These are phyloP conservation scores for Phytophthora hibernalis DNA, from an alignment of 352 stramenopile genomes.

Conservation along the genomic window DNA sequence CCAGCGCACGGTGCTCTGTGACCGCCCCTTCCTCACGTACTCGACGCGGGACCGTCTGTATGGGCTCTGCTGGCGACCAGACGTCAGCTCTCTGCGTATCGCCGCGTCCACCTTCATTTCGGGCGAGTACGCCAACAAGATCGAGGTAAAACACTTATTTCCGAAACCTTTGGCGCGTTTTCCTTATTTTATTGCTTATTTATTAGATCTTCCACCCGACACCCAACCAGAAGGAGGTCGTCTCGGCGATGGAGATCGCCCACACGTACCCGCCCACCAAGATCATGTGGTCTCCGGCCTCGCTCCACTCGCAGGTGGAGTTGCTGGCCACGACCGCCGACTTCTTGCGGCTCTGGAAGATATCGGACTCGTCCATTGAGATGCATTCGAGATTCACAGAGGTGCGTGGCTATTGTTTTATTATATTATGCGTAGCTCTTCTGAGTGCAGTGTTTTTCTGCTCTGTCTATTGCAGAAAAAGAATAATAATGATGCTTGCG, in stretches of 20 bases:
- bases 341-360: conserved; percentile 85
- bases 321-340: conserved; percentile 85
- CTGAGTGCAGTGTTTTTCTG: conserved; percentile 7
- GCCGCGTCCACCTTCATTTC: conserved; percentile 82
- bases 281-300: conserved; percentile 86
- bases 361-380: conserved; percentile 79
- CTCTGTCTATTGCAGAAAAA: conserved; percentile 32
- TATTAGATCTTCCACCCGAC: conserved; percentile 72
- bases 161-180: neutral
- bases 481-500: conserved; percentile 90
- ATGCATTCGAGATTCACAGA: conserved; percentile 77
- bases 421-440: neutral
- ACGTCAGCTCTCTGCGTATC: conserved; percentile 66
- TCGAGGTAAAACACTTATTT: conserved; percentile 63
- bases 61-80: conserved; percentile 78
- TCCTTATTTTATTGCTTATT: conserved; percentile 10
- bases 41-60: conserved; percentile 69
- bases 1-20: conserved; percentile 38
- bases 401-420: conserved; percentile 31
- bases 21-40: conserved; percentile 79
- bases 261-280: conserved; percentile 90
- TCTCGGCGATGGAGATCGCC: conserved; percentile 77
- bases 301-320: conserved; percentile 56
- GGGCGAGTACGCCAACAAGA: conserved; percentile 89
- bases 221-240: conserved; percentile 55